Evolutionary conservation across 2,329 filamentous ascomycete species (phyloP).

Genomic region (Aureobasidium sp.): DNA sequence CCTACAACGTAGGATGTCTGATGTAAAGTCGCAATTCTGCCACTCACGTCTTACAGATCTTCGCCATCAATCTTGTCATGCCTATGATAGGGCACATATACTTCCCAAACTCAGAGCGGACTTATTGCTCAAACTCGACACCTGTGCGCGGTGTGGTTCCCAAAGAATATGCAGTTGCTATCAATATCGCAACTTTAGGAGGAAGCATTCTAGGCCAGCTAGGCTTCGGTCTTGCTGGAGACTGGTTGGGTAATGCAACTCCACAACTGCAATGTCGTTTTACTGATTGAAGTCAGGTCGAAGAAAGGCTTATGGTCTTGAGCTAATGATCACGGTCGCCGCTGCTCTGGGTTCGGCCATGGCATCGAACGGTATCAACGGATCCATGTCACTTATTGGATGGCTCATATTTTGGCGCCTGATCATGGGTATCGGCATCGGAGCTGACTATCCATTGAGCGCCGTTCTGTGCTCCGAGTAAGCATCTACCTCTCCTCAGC

Average conservation of each 20-base stretch:
- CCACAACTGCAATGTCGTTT: background rate
- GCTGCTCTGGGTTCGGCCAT: slow-evolving; percentile 65
- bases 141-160: background rate
- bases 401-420: slow-evolving; percentile 34
- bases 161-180: slow-evolving; percentile 23
- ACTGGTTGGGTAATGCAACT: slow-evolving; percentile 13
- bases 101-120: slow-evolving; percentile 3
- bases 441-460: slow-evolving; percentile 30
- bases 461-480: slow-evolving; percentile 33
- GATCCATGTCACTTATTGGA: slow-evolving; percentile 19
- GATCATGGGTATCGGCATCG: slow-evolving; percentile 33
- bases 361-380: slow-evolving; percentile 32
- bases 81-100: slow-evolving; percentile 33
- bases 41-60: slow-evolving; percentile 17
- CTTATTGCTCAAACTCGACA: slow-evolving; percentile 1
- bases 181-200: slow-evolving; percentile 31
- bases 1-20: slow-evolving; percentile 22
- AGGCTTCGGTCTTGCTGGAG: slow-evolving; percentile 31
- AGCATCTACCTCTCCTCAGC: background rate
- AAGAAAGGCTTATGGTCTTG: slow-evolving; percentile 32
- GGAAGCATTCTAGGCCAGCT: slow-evolving; percentile 32
- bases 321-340: slow-evolving; percentile 41
- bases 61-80: slow-evolving; percentile 32
- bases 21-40: too few species aligned
- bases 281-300: slow-evolving; percentile 22